These are phyloP conservation scores for Cryptococcus sp. DNA, from an alignment of 1,284 basidiomycete genomes.

Conservation along the genomic window DNA sequence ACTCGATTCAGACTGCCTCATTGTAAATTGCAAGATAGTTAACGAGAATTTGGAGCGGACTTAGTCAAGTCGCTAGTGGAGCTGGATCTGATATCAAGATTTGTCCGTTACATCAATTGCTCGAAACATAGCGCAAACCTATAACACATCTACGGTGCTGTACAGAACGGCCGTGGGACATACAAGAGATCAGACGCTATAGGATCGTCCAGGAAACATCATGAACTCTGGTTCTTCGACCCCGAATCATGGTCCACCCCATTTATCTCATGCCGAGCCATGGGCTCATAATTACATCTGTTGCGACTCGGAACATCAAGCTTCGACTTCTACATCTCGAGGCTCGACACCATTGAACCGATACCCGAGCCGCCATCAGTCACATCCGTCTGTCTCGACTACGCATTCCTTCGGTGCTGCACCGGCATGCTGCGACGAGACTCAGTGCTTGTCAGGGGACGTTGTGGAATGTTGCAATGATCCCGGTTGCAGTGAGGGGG, in stretches of 20 bases:
- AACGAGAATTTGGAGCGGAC: too few species aligned
- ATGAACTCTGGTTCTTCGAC: not conserved
- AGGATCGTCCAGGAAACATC: too few species aligned
- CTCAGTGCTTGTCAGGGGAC: conserved; percentile 14
- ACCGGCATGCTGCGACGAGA: conserved; percentile 10
- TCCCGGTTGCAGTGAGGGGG: conserved; percentile 12
- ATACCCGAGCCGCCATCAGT: not conserved
- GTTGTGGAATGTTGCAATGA: conserved; percentile 18
- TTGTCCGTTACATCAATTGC: too few species aligned
- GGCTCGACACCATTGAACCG: not conserved
- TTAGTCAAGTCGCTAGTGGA: too few species aligned
- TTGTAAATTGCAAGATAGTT: too few species aligned
- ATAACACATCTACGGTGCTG: too few species aligned
- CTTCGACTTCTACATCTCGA: conserved; percentile 19
- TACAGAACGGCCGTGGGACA: too few species aligned
- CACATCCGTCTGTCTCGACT: not conserved
- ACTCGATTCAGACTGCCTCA: too few species aligned
- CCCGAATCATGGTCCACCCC: conserved; percentile 2
- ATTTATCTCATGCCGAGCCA: conserved; percentile 18
- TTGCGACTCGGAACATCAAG: conserved; percentile 38
- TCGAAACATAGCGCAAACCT: too few species aligned
- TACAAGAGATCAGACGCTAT: not conserved
- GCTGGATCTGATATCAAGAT: too few species aligned
- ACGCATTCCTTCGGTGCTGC: not conserved
- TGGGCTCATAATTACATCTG: conserved; percentile 38